Base-by-base conservation (phyloP, 768 basidiomycete species). In the Erythrobasidium yunnanense region DNA sequence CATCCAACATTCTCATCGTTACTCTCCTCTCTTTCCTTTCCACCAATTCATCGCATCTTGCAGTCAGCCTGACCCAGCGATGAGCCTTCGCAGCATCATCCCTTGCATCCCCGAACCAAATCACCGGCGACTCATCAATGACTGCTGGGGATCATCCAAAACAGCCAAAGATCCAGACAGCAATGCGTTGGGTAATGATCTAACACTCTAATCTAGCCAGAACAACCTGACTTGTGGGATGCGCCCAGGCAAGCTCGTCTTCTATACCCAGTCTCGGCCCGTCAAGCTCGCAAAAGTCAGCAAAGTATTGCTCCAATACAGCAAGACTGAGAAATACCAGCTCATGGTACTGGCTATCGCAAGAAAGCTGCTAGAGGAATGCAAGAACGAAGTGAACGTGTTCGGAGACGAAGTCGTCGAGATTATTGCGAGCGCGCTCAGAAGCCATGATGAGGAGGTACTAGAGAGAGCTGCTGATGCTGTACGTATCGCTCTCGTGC, bases 271-370 rank as follows among this genome's bases (percentile, higher is more conserved):
- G 20, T 32, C 45, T 18, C 46, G 60, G 49, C 60, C 60, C 4
- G 22, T 63, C 45, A 63, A 63, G 60, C 60, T 63, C 49, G 49
- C 25, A 13, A 63, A 63, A 51, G 60, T 63, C n/a, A 38, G 60
- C 5, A 63, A 49, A 33, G 60, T 38, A 4, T 23, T 63, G 4
- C 60, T 63, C 22, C 6, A 18, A 7, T 32, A 49, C 49, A 4
- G 29, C 45, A 49, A 50, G 15, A 15, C 60, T 7, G 45, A 30
- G 20, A 45, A 25, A 22, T 27, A 38, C 34, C 57, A 45, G 38
- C 47, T 34, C 42, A 32, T 60, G 38, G 47, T 45, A 4, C 60
- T 63, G 2, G n/a, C 60, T 17, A 63, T 63, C 20, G 45, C 52
- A 25, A 63, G 42, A 38, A 63, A 63, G 30, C 60, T 63, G 13